phyloP scores from a whole-genome alignment of 2,329 filamentous ascomycete genomes.

The Beauveria rudraprayagi region DNA sequence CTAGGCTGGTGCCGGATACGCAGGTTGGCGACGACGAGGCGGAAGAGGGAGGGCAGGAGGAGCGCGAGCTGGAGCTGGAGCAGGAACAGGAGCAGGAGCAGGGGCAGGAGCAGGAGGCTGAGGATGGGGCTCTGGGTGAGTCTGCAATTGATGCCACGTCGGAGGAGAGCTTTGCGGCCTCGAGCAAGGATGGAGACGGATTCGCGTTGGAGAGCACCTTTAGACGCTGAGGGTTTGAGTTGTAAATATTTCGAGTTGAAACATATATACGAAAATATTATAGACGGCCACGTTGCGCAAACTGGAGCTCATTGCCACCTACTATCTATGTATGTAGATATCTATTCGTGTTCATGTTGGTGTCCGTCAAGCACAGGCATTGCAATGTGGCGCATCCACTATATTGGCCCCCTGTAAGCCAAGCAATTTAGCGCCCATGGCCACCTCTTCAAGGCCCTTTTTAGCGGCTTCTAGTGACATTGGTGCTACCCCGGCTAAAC shows the following conservation, averaged over 20 bases:
- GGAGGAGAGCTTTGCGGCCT: neutral
- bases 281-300: neutral
- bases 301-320: too few relatives aligned
- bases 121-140: conserved; percentile 17
- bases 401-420: neutral
- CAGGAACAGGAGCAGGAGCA: conserved; percentile 22
- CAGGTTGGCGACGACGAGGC: conserved; percentile 18
- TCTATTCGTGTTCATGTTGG: too few relatives aligned
- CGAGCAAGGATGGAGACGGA: conserved; percentile 17
- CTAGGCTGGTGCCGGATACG: conserved; percentile 26
- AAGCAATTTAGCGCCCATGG: neutral
- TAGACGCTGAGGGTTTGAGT: neutral
- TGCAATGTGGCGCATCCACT: neutral
- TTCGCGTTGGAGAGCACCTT: conserved; percentile 24
- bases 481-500: conserved; percentile 6
- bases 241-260: neutral
- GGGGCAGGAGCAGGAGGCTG: conserved; percentile 19
- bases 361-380: neutral
- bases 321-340: too few relatives aligned
- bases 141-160: conserved; percentile 6
- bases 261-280: neutral
- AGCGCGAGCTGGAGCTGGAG: conserved; percentile 18
- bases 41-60: conserved; percentile 20
- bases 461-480: neutral
- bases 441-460: neutral